Percentiles rank a stretch among this genome's conserved stretches.
These are phyloP conservation scores for Lodderomyces margitis DNA, from an alignment of 1,139 yeast genomes.

Conservation along the genomic window DNA sequence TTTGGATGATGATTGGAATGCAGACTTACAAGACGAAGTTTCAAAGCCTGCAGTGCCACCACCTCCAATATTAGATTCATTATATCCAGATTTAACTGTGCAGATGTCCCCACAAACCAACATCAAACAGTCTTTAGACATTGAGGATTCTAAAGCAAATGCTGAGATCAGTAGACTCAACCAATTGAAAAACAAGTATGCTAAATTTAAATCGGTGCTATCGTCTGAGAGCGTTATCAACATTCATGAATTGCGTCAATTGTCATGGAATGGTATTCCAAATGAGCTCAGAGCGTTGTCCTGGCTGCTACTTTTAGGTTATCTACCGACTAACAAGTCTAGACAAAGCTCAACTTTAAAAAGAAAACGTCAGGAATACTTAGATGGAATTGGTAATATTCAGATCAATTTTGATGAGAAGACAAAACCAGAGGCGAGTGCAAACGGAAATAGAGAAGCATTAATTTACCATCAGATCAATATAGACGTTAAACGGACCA, in stretches of 20 bases:
- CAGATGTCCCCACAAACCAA: neutral
- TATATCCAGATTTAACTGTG: constrained; percentile 38
- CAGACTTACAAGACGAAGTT: constrained; percentile 59
- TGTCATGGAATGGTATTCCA: constrained; percentile 96
- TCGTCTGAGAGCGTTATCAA: constrained; percentile 55
- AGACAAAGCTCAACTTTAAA: constrained; percentile 69
- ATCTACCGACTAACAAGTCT: constrained; percentile 79
- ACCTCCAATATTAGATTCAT: constrained; percentile 31
- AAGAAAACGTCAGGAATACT: constrained; percentile 83
- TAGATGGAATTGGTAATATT: constrained; percentile 55
- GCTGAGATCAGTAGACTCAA: constrained; percentile 56
- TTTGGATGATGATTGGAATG: constrained; percentile 91
- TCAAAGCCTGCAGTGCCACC: constrained; percentile 12
- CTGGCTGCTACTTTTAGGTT: constrained; percentile 90
- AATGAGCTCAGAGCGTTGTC: constrained; percentile 73
- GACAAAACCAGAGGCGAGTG: constrained; percentile 14
- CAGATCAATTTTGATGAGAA: constrained; percentile 50
- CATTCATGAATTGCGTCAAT: constrained; percentile 61
- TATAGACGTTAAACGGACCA: constrained; percentile 93
- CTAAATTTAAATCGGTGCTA: constrained; percentile 65
- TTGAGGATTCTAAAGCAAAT: constrained; percentile 31
- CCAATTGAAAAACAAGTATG: constrained; percentile 58
- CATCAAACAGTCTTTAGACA: constrained; percentile 19
- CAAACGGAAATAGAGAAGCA: constrained; percentile 49
- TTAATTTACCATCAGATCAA: constrained; percentile 94